Evolutionary conservation across 1,139 yeast species (phyloP).

Genomic region (Yamadazyma pseudoaaseri): DNA sequence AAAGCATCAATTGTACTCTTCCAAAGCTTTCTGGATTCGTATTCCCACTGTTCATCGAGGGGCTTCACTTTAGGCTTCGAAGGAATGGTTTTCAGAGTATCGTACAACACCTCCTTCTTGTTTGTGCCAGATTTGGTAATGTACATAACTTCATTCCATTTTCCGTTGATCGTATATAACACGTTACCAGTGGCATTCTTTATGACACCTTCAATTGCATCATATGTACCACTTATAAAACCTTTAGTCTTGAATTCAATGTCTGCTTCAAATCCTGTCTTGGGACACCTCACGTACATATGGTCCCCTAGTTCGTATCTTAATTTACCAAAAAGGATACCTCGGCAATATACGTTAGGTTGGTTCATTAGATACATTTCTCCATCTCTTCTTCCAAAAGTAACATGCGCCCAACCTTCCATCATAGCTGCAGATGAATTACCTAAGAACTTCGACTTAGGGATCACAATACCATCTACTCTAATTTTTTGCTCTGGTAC

Average conservation of each 20-base stretch:
- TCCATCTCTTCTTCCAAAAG: conserved; percentile 58
- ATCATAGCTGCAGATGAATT: conserved; percentile 95
- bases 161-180: conserved; percentile 72
- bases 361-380: conserved; percentile 82
- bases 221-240: conserved; percentile 87
- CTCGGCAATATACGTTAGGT: conserved; percentile 96
- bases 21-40: conserved; percentile 86
- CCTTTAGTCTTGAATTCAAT: conserved; percentile 96
- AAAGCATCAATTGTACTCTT: conserved; percentile 75
- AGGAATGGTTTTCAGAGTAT: conserved; percentile 54
- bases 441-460: conserved; percentile 85
- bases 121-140: conserved; percentile 56
- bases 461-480: conserved; percentile 86
- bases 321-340: conserved; percentile 85
- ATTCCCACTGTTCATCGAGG: conserved; percentile 70
- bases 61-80: conserved; percentile 73
- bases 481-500: conserved; percentile 79
- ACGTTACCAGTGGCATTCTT: conserved; percentile 54
- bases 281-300: conserved; percentile 66
- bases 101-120: conserved; percentile 56
- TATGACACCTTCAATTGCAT: conserved; percentile 78
- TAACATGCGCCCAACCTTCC: conserved; percentile 84
- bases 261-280: conserved; percentile 64
- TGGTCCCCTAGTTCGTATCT: conserved; percentile 92
- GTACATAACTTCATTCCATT: conserved; percentile 89